phyloP scores from a whole-genome alignment of 2,329 filamentous ascomycete species.

The Apiospora pterosperma region DNA sequence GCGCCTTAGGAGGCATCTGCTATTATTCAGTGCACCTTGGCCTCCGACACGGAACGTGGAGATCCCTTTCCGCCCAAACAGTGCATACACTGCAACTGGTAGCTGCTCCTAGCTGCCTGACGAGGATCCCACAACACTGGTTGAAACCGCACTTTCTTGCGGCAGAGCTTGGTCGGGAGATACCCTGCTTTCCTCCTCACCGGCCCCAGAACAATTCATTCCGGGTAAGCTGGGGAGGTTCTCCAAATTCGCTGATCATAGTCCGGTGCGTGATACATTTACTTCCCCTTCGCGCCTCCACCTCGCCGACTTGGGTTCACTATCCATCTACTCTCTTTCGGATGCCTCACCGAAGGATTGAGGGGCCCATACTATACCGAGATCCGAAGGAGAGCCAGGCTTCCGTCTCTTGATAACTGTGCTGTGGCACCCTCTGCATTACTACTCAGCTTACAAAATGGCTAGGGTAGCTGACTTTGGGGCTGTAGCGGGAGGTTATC shows the following conservation, averaged over 20 bases:
- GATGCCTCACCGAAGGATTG: neutral
- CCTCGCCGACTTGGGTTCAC: neutral
- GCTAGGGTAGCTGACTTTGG: constrained; percentile 33
- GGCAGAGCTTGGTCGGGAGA: neutral
- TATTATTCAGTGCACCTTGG: neutral
- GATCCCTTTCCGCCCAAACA: neutral
- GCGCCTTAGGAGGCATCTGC: neutral
- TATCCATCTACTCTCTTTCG: neutral
- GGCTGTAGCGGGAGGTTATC: constrained; percentile 29
- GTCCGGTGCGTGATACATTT: neutral
- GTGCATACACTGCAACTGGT: neutral
- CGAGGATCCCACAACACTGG: neutral
- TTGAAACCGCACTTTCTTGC: neutral
- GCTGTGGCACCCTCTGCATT: neutral
- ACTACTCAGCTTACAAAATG: constrained; percentile 10
- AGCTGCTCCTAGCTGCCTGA: neutral
- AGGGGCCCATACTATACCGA: neutral
- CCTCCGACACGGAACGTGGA: neutral
- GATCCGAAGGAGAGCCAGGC: neutral
- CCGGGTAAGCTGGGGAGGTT: neutral
- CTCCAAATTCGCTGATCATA: neutral
- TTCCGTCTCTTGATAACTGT: neutral
- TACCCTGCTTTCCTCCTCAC: neutral
- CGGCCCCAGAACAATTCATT: neutral
- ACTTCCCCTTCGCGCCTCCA: neutral